A percentile compares a stretch with the other conserved stretches of the same genome.
Evolutionary conservation across 2,329 filamentous ascomycete genomes (phyloP).

Genomic region (Beauveria brongniartii): DNA sequence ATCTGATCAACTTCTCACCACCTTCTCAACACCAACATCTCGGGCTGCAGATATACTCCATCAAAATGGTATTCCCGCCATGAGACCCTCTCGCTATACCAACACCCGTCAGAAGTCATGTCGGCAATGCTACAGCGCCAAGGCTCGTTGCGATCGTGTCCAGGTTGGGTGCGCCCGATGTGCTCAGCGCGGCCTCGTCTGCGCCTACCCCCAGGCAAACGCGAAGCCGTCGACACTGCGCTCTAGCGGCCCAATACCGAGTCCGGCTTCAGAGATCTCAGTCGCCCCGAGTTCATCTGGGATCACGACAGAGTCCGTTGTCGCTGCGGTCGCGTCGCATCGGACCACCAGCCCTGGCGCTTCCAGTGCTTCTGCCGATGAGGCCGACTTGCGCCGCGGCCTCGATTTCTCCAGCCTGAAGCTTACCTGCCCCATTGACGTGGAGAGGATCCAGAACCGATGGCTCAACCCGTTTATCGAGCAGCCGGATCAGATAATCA

Average conservation of each 20-base stretch:
- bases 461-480: slow-evolving; percentile 4
- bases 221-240: background rate
- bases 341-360: background rate
- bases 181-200: background rate
- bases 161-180: background rate
- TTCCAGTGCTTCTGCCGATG: background rate
- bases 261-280: background rate
- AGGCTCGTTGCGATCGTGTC: slow-evolving; percentile 3
- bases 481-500: background rate
- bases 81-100: slow-evolving; percentile 1
- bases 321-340: background rate
- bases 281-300: background rate
- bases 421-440: slow-evolving; percentile 2
- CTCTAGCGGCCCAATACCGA: background rate
- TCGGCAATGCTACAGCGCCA: background rate
- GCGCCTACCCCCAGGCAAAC: background rate
- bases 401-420: background rate
- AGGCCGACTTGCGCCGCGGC: background rate
- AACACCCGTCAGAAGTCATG: slow-evolving; percentile 7
- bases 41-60: background rate
- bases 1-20: background rate
- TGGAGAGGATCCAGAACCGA: background rate
- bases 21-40: background rate
- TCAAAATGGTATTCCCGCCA: background rate
- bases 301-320: background rate